phyloP scores from a whole-genome alignment of 345 rosid species.

The Rhizophora mangle region DNA sequence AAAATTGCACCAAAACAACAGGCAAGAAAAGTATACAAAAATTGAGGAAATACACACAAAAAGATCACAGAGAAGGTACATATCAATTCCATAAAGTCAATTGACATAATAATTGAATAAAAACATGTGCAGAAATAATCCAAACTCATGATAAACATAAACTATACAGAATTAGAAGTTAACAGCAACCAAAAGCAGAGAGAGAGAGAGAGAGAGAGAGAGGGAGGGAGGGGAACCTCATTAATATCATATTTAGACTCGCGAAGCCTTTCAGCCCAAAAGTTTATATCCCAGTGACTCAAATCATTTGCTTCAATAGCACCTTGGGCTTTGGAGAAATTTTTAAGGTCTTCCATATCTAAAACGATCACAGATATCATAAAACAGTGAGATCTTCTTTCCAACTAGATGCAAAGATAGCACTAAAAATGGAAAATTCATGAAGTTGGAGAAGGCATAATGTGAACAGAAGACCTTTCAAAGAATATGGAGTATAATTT shows the following conservation, averaged over 20 bases:
- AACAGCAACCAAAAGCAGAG: neutral
- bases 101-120: too few relatives aligned
- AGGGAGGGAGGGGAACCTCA: constrained; percentile 49
- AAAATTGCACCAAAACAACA: neutral
- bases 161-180: neutral
- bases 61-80: too few relatives aligned
- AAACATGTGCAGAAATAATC: too few relatives aligned
- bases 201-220: neutral
- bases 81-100: too few relatives aligned
- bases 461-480: neutral
- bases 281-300: constrained; percentile 75
- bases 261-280: constrained; percentile 98
- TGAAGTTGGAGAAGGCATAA: neutral
- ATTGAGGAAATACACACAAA: neutral
- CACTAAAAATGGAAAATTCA: constrained; percentile 4
- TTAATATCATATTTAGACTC: constrained; percentile 85
- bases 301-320: constrained; percentile 69
- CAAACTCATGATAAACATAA: too few relatives aligned
- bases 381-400: neutral
- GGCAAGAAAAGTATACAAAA: neutral
- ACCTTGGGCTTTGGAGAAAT: constrained; percentile 65
- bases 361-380: constrained; percentile 12
- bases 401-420: neutral
- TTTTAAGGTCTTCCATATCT: constrained; percentile 83
- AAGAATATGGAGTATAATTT: neutral